These are phyloP conservation scores for Neurospora sp. DNA, from an alignment of 495 filamentous ascomycete genomes.

Conservation along the genomic window DNA sequence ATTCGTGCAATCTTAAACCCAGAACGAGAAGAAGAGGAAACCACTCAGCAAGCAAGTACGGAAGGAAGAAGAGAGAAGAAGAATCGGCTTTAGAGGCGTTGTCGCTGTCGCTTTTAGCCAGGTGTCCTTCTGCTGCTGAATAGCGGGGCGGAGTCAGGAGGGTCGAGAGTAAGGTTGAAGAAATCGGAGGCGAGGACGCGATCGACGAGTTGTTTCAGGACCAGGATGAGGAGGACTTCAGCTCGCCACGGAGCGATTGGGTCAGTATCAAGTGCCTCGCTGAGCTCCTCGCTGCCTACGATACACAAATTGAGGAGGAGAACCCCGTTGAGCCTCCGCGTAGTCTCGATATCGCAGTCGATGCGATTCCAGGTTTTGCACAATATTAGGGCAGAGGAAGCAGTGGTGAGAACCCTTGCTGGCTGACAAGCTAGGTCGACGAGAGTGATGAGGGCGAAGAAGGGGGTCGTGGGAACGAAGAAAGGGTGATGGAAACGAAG, in stretches of 20 bases:
- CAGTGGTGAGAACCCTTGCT: not conserved
- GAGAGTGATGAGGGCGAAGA: not conserved
- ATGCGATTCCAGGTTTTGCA: not conserved
- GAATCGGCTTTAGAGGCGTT: not conserved
- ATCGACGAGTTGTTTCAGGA: conserved; percentile 59
- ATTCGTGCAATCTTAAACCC: not conserved
- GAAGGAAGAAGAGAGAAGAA: not conserved
- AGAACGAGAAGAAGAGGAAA: not conserved
- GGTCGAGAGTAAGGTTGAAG: conserved; percentile 65
- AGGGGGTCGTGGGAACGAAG: not conserved
- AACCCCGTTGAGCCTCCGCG: conserved; percentile 31
- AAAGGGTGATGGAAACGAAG: not conserved
- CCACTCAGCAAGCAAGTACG: not conserved
- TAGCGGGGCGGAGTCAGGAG: not conserved
- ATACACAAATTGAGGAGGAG: conserved; percentile 33
- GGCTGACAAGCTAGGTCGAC: not conserved
- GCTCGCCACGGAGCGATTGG: conserved; percentile 70
- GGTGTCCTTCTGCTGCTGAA: not conserved
- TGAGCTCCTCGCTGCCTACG: conserved; percentile 73
- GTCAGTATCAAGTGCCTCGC: conserved; percentile 83
- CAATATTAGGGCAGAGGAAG: not conserved
- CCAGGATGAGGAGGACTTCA: conserved; percentile 64
- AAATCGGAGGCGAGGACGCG: conserved; percentile 55
- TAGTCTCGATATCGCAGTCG: not conserved
- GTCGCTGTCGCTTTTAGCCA: not conserved